Conservation (phyloP, 1,284 basidiomycete genomes). For the Stereum hirsutum region DNA sequence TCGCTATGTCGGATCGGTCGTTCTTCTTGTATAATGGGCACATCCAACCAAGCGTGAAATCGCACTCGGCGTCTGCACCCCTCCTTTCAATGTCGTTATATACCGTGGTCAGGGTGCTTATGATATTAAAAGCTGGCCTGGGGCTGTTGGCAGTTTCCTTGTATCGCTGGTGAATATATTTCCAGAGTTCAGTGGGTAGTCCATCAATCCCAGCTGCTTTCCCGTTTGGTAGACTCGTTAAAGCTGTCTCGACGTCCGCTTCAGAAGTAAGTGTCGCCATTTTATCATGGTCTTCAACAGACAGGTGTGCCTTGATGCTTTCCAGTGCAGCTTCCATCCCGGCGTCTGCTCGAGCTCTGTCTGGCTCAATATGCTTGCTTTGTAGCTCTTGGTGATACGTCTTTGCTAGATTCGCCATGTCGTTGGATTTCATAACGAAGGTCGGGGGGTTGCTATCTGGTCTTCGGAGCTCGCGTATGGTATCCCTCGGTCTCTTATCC, state of each 20-base stretch:
- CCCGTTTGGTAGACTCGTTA: not conserved
- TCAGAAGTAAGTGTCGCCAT: not conserved
- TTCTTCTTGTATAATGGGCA: constrained; percentile 26
- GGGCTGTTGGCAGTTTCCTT: not conserved
- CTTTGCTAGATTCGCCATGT: not conserved
- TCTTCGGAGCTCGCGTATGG: not conserved
- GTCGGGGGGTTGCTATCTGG: not conserved
- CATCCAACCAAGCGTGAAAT: constrained; percentile 23
- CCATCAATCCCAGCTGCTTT: constrained; percentile 9
- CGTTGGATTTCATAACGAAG: not conserved
- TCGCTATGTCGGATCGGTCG: constrained; percentile 15
- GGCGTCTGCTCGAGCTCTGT: not conserved
- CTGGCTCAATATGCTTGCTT: not conserved
- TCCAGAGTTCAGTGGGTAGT: constrained; percentile 11
- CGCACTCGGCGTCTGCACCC: constrained; percentile 7
- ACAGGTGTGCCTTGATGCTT: no score
- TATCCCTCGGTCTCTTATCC: not conserved
- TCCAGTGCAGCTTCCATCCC: no score
- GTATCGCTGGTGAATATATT: not conserved
- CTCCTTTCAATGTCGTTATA: constrained; percentile 13
- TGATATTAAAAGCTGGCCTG: constrained; percentile 11
- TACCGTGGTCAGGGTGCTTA: constrained; percentile 5
- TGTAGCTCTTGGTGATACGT: not conserved
- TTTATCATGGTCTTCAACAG: not conserved
- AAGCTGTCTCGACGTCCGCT: not conserved